These are phyloP conservation scores for Gardenia jasminoides DNA, from an alignment of 257 asterid species.

Conservation along the genomic window DNA sequence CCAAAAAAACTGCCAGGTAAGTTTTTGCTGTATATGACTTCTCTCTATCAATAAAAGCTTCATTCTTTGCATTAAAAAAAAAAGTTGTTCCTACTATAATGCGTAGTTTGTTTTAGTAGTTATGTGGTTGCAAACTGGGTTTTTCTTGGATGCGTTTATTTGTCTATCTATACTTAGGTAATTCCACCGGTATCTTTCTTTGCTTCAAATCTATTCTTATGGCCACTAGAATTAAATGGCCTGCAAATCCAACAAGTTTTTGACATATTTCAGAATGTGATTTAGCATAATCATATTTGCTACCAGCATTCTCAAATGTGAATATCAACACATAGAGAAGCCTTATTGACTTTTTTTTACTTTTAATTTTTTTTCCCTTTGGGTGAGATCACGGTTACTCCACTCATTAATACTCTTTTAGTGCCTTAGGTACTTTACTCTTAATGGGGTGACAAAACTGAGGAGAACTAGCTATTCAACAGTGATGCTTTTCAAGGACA, in stretches of 20 bases:
- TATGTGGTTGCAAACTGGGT: no score
- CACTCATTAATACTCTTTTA: neutral
- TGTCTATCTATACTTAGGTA: neutral
- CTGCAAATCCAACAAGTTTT: neutral
- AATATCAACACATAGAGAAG: neutral
- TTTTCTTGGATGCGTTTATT: neutral
- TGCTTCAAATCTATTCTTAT: neutral
- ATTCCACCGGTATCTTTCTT: neutral
- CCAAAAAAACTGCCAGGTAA: constrained; percentile 73
- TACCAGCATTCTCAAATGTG: neutral
- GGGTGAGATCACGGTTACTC: neutral
- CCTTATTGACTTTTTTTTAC: neutral
- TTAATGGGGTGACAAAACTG: neutral
- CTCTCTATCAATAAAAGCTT: no score
- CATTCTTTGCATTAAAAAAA: no score
- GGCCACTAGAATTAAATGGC: no score
- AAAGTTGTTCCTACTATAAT: neutral
- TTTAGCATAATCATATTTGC: neutral
- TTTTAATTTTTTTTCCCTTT: no score
- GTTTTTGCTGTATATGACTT: neutral
- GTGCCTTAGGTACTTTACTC: neutral
- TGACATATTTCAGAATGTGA: neutral
- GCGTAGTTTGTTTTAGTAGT: neutral
- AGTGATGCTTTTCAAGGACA: neutral
- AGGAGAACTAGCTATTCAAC: neutral